Evolutionary conservation across 345 rosid species (phyloP), one percentile per base, ranked within the genome.

Genomic region (Salix caprea): DNA sequence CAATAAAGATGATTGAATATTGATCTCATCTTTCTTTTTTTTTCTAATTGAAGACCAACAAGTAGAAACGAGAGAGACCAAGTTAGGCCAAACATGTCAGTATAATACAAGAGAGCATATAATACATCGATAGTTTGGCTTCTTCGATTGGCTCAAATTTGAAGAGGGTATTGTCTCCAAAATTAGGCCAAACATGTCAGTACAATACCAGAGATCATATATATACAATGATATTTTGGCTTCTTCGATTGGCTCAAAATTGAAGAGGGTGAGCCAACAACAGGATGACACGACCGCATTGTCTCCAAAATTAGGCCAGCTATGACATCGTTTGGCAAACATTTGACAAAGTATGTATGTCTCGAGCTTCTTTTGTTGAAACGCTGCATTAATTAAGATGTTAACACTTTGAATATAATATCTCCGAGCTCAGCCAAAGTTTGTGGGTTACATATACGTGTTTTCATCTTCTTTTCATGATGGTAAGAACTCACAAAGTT

Each of bases 11-110:
- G 16, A 66, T 48, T 64, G 54, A 37, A 48, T 50, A 36, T n/a
- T 48, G 69, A 28, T 69, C 64, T 56, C n/a, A 32, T 76, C 70
- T 70, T 58, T 28, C 2, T 28, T 28, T 32, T 32, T 32, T 32
- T 32, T 32, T 66, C 24, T 67, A 18, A 4, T 13, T 60, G 77
- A 81, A 76, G 79, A 81, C 80, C 84, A 80, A 30, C 40, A 42
- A 42, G 46, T 42, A 11, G 44, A 42, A 42, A 42, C 11, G 14
- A 42, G 46, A 42, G 82, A 76, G 78, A 78, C 80, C 84, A 75
- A 76, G 70, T 75, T 75, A 52, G 75, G 73, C 80, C 69, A 60
- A 68, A 7, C 62, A 72, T 72, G 56, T 65, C 18, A 28, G n/a
- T 48, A 28, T 34, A 52, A 12, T 37, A 37, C 70, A 71, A 48